Conservation (phyloP, 352 stramenopile genomes). For the Phytophthora sojae region DNA sequence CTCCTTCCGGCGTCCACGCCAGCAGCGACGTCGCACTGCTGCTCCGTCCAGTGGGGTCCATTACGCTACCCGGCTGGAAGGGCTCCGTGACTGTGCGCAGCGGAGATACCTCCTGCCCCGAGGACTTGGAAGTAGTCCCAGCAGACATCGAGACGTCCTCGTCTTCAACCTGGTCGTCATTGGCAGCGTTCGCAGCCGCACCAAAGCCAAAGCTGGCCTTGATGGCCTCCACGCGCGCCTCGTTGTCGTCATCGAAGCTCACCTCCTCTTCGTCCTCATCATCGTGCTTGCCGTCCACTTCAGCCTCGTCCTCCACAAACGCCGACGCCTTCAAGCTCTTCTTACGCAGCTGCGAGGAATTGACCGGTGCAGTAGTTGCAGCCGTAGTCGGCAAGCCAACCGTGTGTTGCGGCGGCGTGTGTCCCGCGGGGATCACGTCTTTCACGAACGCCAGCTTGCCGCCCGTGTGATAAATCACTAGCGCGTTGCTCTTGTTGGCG, state of each 20-base stretch:
- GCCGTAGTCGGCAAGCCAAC: slow-evolving; percentile 13
- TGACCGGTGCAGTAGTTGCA: neutral
- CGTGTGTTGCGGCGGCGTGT: slow-evolving; percentile 62
- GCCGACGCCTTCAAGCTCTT: slow-evolving; percentile 39
- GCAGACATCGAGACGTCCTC: slow-evolving; percentile 19
- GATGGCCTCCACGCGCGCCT: slow-evolving; percentile 80
- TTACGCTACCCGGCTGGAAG: slow-evolving; percentile 71
- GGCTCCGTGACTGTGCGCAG: slow-evolving; percentile 57
- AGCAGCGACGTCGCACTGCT: slow-evolving; percentile 56
- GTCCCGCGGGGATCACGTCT: slow-evolving; percentile 63
- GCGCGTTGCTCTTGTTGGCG: slow-evolving; percentile 55
- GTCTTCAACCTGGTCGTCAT: slow-evolving; percentile 35
- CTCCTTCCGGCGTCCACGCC: slow-evolving; percentile 76
- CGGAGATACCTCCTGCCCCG: slow-evolving; percentile 17
- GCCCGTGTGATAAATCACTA: slow-evolving; percentile 67
- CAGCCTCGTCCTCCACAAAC: slow-evolving; percentile 63
- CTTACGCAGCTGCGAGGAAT: slow-evolving; percentile 31
- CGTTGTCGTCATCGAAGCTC: slow-evolving; percentile 63
- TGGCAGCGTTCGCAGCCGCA: slow-evolving; percentile 29
- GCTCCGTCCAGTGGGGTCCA: slow-evolving; percentile 42
- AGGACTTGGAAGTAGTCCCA: slow-evolving; percentile 5
- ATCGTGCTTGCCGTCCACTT: slow-evolving; percentile 41
- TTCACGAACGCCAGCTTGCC: slow-evolving; percentile 75
- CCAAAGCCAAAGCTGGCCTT: slow-evolving; percentile 88
- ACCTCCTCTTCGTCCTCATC: slow-evolving; percentile 51